Evolutionary conservation across 2,329 filamentous ascomycete genomes (phyloP), one percentile per base, ranked within the genome.

Genomic region (Cladobotryum protrusum): DNA sequence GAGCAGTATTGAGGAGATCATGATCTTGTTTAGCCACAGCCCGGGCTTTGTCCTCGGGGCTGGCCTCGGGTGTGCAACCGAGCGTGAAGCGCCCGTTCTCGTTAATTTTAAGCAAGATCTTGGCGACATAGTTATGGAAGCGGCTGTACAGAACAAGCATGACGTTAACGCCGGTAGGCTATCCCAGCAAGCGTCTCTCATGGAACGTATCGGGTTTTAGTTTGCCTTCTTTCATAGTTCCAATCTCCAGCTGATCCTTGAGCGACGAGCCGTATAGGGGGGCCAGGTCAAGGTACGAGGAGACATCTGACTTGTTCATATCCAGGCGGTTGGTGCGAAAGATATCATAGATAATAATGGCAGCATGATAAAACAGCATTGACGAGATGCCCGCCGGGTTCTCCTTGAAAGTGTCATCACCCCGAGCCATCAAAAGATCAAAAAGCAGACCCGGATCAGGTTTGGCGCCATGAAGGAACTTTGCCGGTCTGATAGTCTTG

Each of bases 361-460:
- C 81, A 0, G 86, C 87, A 39, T 87, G 71, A 56, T 89, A 89
- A 64, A 88, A 89, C 14, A 91, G 70, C 69, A 89, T 81, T 57
- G 83, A 85, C 0, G 85, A 89, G 37, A 90, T 82, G n/a, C 81
- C 78, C 45, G 85, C 85, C 0, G 84, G 82, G 61, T 89, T 86
- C 48, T 81, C 72, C 54, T 81, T 75, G 53, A 80, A 79, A 15
- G 58, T 60, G 0, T 57, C 50, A 32, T 72, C 68, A 34, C 70
- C 69, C 20, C 85, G 77, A n/a, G 79, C 81, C 73, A 88, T 78
- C 24, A 87, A 62, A 18, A 77, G 77, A 63, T 88, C 85, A 53
- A 89, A 89, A 3, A 89, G 69, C 13, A 83, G 69, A 15, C 78
- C 80, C 0, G 85, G 76, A 44, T 87, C 85, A 1, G 85, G 83